These are phyloP conservation scores for Trametes cingulata DNA, from an alignment of 768 basidiomycete genomes.

Conservation along the genomic window DNA sequence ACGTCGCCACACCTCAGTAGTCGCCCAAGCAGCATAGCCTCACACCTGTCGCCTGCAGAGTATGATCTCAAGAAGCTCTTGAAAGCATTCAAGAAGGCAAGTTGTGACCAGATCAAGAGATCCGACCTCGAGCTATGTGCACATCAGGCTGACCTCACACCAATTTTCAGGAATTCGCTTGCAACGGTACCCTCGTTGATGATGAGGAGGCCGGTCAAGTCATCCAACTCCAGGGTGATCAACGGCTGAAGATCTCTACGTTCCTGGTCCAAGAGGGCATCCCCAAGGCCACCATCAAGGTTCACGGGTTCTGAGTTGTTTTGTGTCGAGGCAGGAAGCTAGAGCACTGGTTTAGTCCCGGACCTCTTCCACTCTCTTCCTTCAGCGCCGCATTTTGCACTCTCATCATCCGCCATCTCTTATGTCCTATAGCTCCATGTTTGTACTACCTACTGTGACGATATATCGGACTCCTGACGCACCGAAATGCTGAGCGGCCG, in stretches of 20 bases:
- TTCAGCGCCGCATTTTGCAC: slow-evolving; percentile 22
- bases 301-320: slow-evolving; percentile 79
- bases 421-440: slow-evolving; percentile 27
- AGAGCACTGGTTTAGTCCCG: slow-evolving; percentile 23
- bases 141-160: slow-evolving; percentile 14
- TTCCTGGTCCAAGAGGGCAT: slow-evolving; percentile 88
- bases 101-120: background rate
- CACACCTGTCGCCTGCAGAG: slow-evolving; percentile 48
- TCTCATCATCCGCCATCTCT: slow-evolving; percentile 19
- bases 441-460: slow-evolving; percentile 31
- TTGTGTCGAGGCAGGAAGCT: slow-evolving; percentile 16
- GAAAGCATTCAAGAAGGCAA: slow-evolving; percentile 98
- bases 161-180: slow-evolving; percentile 82
- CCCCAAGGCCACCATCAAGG: slow-evolving; percentile 74
- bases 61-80: slow-evolving; percentile 98
- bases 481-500: too few species aligned
- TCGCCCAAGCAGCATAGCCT: background rate
- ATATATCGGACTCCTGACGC: slow-evolving; percentile 29
- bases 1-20: slow-evolving; percentile 31
- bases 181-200: slow-evolving; percentile 95
- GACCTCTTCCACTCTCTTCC: slow-evolving; percentile 21
- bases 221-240: slow-evolving; percentile 98
- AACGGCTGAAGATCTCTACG: slow-evolving; percentile 83
- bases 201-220: slow-evolving; percentile 96
- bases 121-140: background rate